phyloP scores from a whole-genome alignment of 768 basidiomycete species.

The Peribolospora kevripleyi region DNA sequence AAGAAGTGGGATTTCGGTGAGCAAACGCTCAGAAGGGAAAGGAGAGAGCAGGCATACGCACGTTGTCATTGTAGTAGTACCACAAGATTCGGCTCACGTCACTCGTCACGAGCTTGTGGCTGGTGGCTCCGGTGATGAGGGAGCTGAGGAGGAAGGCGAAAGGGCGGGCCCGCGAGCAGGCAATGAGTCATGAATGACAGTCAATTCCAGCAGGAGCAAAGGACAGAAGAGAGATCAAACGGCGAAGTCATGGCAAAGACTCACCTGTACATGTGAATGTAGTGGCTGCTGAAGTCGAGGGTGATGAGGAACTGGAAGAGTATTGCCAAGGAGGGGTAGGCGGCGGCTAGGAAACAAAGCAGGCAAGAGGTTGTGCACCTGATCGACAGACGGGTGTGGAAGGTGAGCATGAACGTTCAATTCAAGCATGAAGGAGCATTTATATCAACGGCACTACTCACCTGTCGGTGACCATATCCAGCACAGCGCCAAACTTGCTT shows the following conservation, averaged over 20 bases:
- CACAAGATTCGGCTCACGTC: conserved; percentile 79
- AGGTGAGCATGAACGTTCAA: background rate
- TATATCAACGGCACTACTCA: conserved; percentile 20
- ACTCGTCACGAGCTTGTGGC: conserved; percentile 77
- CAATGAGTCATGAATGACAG: too few species aligned
- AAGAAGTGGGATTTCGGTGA: background rate
- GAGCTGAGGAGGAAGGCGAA: conserved; percentile 31
- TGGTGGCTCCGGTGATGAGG: conserved; percentile 72
- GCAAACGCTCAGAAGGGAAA: background rate
- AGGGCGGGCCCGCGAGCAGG: background rate
- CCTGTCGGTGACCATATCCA: conserved; percentile 99
- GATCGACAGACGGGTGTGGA: background rate
- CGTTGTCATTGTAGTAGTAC: conserved; percentile 81
- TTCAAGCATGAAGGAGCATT: background rate
- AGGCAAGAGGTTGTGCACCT: conserved; percentile 93
- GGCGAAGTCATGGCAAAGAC: conserved; percentile 10
- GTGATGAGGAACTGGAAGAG: conserved; percentile 87
- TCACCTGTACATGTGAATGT: conserved; percentile 99
- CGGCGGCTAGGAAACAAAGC: conserved; percentile 74
- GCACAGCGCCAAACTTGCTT: conserved; percentile 85
- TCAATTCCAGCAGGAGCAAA: background rate
- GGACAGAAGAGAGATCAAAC: background rate
- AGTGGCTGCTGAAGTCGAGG: conserved; percentile 91
- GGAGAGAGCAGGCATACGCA: conserved; percentile 23
- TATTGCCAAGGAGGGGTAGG: conserved; percentile 62